Conservation (phyloP, 2,329 filamentous ascomycete species). For the Xylariaceae sp. region DNA sequence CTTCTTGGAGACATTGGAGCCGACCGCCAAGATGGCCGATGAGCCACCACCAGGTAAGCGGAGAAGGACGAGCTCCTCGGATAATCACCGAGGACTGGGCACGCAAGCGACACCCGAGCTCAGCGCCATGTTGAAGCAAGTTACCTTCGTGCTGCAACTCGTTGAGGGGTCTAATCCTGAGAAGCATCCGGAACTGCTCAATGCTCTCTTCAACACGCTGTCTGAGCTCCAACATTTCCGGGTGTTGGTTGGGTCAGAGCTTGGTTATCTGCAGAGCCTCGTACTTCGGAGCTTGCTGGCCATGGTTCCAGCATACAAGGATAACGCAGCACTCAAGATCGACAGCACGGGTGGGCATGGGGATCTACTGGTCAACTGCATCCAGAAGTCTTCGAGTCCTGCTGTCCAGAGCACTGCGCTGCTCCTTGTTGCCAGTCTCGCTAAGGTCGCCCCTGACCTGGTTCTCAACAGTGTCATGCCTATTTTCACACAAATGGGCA, state of each 20-base stretch:
- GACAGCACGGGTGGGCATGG: slow-evolving; percentile 77
- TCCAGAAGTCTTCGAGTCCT: slow-evolving; percentile 84
- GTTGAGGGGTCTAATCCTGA: slow-evolving; percentile 75
- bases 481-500: slow-evolving; percentile 97
- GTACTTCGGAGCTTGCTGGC: slow-evolving; percentile 75
- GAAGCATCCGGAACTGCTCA: slow-evolving; percentile 69
- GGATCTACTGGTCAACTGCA: slow-evolving; percentile 88
- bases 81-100: slow-evolving; percentile 55
- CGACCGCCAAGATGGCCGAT: slow-evolving; percentile 65
- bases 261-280: slow-evolving; percentile 84
- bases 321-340: slow-evolving; percentile 56
- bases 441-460: slow-evolving; percentile 80
- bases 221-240: slow-evolving; percentile 82
- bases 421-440: slow-evolving; percentile 79
- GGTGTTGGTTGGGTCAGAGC: slow-evolving; percentile 72
- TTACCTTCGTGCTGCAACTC: slow-evolving; percentile 83
- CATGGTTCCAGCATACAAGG: slow-evolving; percentile 74
- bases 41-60: slow-evolving; percentile 71
- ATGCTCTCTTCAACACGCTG: slow-evolving; percentile 76
- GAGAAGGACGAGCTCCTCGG: slow-evolving; percentile 69
- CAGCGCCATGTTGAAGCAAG: slow-evolving; percentile 62
- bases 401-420: slow-evolving; percentile 91
- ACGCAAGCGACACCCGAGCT: slow-evolving; percentile 61
- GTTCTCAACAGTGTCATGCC: slow-evolving; percentile 98
- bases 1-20: slow-evolving; percentile 70